phyloP scores from a whole-genome alignment of 2,329 filamentous ascomycete genomes.

The Cercospora zeina region DNA sequence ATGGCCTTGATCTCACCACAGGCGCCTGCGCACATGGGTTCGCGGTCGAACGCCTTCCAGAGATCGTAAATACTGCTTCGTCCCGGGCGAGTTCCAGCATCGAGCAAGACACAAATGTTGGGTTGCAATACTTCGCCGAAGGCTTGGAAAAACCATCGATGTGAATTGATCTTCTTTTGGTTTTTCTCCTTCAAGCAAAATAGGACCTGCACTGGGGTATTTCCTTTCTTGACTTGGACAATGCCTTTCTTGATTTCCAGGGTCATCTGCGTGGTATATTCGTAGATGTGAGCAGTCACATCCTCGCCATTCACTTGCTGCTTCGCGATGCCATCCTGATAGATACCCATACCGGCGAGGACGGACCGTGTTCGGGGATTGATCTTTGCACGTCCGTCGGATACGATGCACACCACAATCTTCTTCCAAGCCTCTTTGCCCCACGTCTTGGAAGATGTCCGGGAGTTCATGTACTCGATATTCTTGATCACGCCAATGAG shows the following conservation, averaged over 20 bases:
- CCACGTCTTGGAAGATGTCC: conserved; percentile 94
- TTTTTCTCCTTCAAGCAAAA: conserved; percentile 99
- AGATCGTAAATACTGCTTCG: conserved; percentile 94
- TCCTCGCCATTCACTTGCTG: conserved; percentile 96
- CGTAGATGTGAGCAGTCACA: conserved; percentile 96
- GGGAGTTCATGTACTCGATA: conserved; percentile 95
- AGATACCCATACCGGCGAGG: conserved; percentile 89
- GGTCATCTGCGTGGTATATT: conserved; percentile 82
- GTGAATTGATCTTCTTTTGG: conserved; percentile 99
- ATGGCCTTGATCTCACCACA: conserved; percentile 99
- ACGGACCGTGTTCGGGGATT: conserved; percentile 87
- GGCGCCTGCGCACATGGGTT: conserved; percentile 95
- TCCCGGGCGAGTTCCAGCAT: conserved; percentile 93
- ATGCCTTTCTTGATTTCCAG: conserved; percentile 87
- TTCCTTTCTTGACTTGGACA: conserved; percentile 76
- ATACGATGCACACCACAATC: conserved; percentile 97
- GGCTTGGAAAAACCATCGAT: conserved; percentile 98
- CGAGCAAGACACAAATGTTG: conserved; percentile 93
- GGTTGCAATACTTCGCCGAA: conserved; percentile 90
- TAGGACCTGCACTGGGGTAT: conserved; percentile 90
- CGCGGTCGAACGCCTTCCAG: conserved; percentile 97
- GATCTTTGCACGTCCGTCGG: conserved; percentile 95
- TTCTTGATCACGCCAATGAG: conserved; percentile 99
- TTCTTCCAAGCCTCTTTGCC: conserved; percentile 99
- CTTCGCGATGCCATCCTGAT: conserved; percentile 97